Conservation (phyloP, 371 early-diverging fungal genomes). For the Nematocida minor region DNA sequence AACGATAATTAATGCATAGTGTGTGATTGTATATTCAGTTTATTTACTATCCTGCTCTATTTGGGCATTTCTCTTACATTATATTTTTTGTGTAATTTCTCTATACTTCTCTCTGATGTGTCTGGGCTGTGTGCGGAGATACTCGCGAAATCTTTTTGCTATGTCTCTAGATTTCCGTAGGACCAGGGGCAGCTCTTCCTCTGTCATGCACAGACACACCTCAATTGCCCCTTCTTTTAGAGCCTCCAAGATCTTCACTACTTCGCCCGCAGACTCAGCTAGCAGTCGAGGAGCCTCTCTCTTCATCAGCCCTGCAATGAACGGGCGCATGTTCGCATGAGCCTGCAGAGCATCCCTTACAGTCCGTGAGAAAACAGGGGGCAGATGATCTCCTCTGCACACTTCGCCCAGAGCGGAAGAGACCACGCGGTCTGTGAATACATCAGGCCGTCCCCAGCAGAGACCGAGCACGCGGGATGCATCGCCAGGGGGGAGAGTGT, state of each 20-base stretch:
- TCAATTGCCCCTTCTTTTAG: not conserved
- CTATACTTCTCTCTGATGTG: constrained; percentile 34
- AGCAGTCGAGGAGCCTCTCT: not conserved
- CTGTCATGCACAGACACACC: constrained; percentile 6
- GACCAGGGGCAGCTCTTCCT: not conserved
- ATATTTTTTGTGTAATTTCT: not conserved
- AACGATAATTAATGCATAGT: no score
- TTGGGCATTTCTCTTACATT: no score
- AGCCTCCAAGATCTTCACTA: not conserved
- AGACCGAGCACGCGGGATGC: not conserved
- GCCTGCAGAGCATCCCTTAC: not conserved
- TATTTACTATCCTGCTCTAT: no score
- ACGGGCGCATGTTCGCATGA: constrained; percentile 40
- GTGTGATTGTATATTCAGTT: no score
- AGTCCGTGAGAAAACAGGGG: not conserved
- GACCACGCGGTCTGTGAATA: constrained; percentile 32
- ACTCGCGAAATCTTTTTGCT: not conserved
- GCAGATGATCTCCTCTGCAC: not conserved
- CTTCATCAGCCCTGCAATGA: not conserved
- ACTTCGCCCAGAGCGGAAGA: not conserved
- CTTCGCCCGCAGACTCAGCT: not conserved
- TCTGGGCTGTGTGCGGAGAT: constrained; percentile 25
- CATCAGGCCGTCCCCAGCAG: constrained; percentile 1
- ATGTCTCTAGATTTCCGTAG: not conserved
- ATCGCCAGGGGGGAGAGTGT: not conserved